Conservation (phyloP, 225 moss, liverwort and hornwort species). For the Sphagnum contortum region DNA sequence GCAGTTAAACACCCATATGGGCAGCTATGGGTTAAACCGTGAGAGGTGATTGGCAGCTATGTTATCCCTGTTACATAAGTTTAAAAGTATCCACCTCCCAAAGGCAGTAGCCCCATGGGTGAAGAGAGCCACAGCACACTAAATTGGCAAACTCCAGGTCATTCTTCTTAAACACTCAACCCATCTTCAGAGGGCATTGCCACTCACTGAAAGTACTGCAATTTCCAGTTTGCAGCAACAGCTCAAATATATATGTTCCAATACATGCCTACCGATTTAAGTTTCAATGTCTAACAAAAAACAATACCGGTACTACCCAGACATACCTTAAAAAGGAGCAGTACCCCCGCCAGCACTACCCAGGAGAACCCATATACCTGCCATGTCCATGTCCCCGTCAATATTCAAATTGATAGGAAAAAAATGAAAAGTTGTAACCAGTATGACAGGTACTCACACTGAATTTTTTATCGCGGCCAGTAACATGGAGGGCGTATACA, state of each 20-base stretch:
- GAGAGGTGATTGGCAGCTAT: no score
- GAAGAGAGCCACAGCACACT: no score
- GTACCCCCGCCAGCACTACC: slow-evolving; percentile 35
- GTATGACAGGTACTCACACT: slow-evolving; percentile 19
- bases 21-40: no score
- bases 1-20: no score
- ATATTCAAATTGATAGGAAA: neutral
- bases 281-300: neutral
- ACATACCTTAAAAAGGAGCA: slow-evolving; percentile 40
- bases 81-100: no score
- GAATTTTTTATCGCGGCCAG: slow-evolving; percentile 28
- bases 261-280: no score
- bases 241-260: no score
- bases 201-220: neutral
- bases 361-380: slow-evolving; percentile 60
- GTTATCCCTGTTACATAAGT: no score
- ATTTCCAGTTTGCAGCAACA: no score
- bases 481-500: slow-evolving; percentile 52
- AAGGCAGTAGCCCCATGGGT: no score
- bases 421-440: neutral
- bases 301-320: neutral
- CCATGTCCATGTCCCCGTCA: neutral
- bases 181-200: neutral
- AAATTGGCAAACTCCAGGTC: neutral
- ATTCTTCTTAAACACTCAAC: neutral